phyloP scores from a whole-genome alignment of 139 green algal species.

The Chlorella sp. region DNA sequence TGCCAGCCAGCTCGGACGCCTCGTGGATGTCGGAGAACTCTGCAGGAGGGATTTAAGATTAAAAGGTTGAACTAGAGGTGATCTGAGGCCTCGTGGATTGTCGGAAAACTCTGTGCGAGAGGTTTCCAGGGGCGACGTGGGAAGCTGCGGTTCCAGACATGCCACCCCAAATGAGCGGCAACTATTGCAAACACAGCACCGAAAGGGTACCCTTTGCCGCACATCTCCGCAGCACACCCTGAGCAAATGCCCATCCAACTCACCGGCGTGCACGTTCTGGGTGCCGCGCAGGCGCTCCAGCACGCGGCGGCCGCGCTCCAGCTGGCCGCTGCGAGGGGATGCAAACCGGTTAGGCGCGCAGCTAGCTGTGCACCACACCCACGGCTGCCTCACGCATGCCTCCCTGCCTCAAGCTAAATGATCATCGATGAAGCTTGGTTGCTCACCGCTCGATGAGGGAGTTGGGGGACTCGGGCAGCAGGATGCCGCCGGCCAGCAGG shows the following conservation, averaged over 20 bases:
- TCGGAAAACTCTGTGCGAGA: neutral
- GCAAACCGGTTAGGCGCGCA: too few relatives aligned
- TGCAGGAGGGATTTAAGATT: neutral
- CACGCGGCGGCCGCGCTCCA: conserved; percentile 49
- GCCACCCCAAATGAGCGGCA: too few relatives aligned
- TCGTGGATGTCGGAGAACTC: conserved; percentile 20
- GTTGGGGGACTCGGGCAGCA: conserved; percentile 83
- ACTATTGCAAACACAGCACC: neutral
- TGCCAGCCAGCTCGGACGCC: neutral
- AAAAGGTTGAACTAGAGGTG: too few relatives aligned
- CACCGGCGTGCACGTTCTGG: conserved; percentile 46
- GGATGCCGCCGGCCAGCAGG: conserved; percentile 52
- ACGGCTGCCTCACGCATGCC: too few relatives aligned
- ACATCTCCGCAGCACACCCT: too few relatives aligned
- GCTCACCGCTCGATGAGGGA: conserved; percentile 70
- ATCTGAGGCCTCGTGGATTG: too few relatives aligned
- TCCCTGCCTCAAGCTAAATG: too few relatives aligned
- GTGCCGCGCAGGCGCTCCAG: conserved; percentile 63
- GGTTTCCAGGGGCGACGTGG: neutral
- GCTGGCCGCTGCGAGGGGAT: conserved; percentile 31
- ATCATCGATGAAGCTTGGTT: too few relatives aligned
- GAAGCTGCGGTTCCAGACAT: neutral
- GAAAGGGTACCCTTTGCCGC: too few relatives aligned
- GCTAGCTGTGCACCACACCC: too few relatives aligned
- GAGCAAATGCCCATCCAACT: neutral